A percentile compares a stretch with the other conserved stretches of the same genome.
phyloP scores from a whole-genome alignment of 805 yeast genomes.

The Scheffersomyces coipomensis region DNA sequence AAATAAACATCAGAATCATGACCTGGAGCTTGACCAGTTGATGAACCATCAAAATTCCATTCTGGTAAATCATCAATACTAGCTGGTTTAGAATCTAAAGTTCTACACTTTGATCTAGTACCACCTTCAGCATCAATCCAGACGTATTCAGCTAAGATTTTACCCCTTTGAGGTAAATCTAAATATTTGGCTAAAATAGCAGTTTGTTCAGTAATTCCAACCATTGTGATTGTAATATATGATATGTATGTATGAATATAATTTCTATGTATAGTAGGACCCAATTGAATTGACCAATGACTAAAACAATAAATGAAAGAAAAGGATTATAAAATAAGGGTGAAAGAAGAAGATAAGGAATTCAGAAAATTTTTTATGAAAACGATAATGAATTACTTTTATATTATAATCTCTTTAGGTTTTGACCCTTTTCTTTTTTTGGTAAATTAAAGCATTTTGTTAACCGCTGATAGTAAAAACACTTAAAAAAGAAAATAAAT shows the following conservation, averaged over 20 bases:
- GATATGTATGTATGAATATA: neutral
- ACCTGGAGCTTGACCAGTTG: constrained; percentile 98
- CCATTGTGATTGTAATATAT: constrained; percentile 21
- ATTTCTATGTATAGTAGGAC: neutral
- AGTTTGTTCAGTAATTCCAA: constrained; percentile 61
- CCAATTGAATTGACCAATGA: neutral
- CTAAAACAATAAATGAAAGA: neutral
- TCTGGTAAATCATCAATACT: constrained; percentile 89
- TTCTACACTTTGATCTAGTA: constrained; percentile 92
- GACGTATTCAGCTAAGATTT: constrained; percentile 91
- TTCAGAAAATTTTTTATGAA: neutral
- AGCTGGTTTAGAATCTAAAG: constrained; percentile 65
- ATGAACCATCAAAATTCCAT: constrained; percentile 99
- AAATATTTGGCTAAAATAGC: constrained; percentile 80
- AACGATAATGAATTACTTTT: neutral
- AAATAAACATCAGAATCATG: constrained; percentile 92
- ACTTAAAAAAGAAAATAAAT: too few species aligned
- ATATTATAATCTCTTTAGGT: neutral
- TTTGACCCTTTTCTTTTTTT: too few species aligned
- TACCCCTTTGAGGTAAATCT: constrained; percentile 81
- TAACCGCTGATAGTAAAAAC: too few species aligned
- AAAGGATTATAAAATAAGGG: neutral
- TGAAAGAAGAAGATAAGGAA: neutral
- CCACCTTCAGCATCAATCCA: constrained; percentile 96
- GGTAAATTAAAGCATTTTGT: too few species aligned